Conservation (phyloP, 768 basidiomycete genomes). For the Mycena galericulata region DNA sequence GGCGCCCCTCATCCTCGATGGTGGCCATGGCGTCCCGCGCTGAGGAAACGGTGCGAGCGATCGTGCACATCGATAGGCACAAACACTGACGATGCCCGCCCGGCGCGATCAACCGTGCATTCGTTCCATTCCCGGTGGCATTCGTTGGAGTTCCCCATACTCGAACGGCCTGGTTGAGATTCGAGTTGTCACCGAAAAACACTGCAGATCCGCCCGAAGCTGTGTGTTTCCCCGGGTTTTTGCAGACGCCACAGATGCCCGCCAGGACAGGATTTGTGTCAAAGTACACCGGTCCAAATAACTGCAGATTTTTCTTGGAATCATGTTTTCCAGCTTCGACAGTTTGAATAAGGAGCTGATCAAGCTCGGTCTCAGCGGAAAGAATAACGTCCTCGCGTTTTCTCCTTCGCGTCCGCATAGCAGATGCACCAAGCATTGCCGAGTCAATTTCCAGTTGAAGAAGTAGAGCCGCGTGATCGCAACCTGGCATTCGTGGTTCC, state of each 20-base stretch:
- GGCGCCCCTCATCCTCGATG: too few relatives aligned
- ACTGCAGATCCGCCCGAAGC: neutral
- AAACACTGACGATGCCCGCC: too few relatives aligned
- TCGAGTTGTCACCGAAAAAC: slow-evolving; percentile 2
- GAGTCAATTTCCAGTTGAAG: slow-evolving; percentile 1
- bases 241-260: neutral
- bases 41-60: too few relatives aligned
- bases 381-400: slow-evolving; percentile 4
- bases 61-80: too few relatives aligned
- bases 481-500: too few relatives aligned
- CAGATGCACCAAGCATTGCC: neutral
- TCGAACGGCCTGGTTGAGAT: neutral
- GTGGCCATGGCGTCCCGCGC: too few relatives aligned
- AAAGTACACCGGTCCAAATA: too few relatives aligned
- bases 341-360: neutral
- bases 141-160: slow-evolving; percentile 12
- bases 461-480: too few relatives aligned
- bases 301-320: neutral
- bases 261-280: neutral
- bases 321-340: too few relatives aligned
- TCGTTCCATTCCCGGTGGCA: too few relatives aligned
- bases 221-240: slow-evolving; percentile 2
- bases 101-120: too few relatives aligned
- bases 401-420: neutral
- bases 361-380: neutral